These are phyloP conservation scores for Eragrostis nindensis DNA, from an alignment of 176 grass and related monocot genomes.

Conservation along the genomic window DNA sequence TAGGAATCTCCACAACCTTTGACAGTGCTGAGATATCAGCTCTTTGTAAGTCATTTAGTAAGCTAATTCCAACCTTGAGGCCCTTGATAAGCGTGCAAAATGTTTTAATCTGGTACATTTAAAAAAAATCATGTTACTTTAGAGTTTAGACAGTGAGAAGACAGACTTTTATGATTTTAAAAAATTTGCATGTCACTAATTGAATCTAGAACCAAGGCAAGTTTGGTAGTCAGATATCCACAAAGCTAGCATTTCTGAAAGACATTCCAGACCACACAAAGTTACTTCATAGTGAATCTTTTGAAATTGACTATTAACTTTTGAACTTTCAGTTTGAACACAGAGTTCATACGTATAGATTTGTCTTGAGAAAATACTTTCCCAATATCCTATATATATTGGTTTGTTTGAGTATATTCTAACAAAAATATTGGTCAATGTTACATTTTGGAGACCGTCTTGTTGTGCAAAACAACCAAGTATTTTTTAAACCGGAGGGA, in stretches of 20 bases:
- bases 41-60: constrained; percentile 68
- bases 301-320: no score
- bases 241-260: not conserved
- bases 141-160: constrained; percentile 6
- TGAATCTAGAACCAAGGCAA: not conserved
- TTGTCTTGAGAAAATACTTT: no score
- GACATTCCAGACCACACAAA: no score
- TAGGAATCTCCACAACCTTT: constrained; percentile 71
- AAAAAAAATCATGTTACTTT: constrained; percentile 33
- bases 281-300: no score
- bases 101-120: constrained; percentile 76
- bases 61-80: constrained; percentile 65
- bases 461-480: no score
- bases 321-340: no score
- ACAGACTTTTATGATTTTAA: constrained; percentile 28
- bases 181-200: constrained; percentile 1
- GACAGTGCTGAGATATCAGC: constrained; percentile 62
- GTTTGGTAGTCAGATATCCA: not conserved
- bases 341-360: no score
- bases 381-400: no score
- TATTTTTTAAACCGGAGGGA: no score
- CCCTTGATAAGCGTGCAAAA: constrained; percentile 87
- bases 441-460: no score
- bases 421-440: no score
- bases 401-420: no score